These are phyloP conservation scores for Hortiboletus flavorubellus DNA, from an alignment of 768 basidiomycete species.

Conservation along the genomic window DNA sequence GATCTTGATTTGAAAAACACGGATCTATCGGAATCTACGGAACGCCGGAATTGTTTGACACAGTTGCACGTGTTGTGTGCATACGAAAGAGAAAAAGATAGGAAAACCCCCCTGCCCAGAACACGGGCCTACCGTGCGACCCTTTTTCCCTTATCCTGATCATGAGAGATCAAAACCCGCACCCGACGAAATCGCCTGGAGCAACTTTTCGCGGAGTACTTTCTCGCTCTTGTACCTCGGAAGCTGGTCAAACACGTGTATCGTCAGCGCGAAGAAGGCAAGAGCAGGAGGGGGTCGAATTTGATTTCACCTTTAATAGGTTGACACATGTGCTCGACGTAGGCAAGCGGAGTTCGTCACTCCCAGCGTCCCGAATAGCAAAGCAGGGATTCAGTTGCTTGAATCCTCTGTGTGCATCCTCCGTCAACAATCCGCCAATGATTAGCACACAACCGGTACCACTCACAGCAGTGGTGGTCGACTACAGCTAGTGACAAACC, in stretches of 20 bases:
- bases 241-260: slow-evolving; percentile 42
- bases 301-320: slow-evolving; percentile 66
- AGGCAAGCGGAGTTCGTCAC: slow-evolving; percentile 66
- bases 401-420: slow-evolving; percentile 55
- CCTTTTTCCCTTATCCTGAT: slow-evolving; percentile 10
- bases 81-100: not conserved
- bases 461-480: slow-evolving; percentile 82
- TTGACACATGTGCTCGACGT: slow-evolving; percentile 90
- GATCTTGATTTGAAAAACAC: not conserved
- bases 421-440: not conserved
- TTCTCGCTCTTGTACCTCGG: slow-evolving; percentile 65
- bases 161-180: slow-evolving; percentile 94
- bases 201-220: slow-evolving; percentile 67
- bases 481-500: slow-evolving; percentile 93
- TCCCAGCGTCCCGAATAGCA: slow-evolving; percentile 77
- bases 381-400: slow-evolving; percentile 86
- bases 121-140: not conserved
- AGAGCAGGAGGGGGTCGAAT: not conserved
- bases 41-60: not conserved
- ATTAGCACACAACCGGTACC: not conserved
- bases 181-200: slow-evolving; percentile 82
- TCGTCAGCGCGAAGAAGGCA: not conserved
- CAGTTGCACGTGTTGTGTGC: slow-evolving; percentile 7
- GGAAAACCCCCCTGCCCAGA: not conserved
- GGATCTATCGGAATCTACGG: slow-evolving; percentile 18